phyloP scores from a whole-genome alignment of 805 yeast genomes.

The Wickerhamomyces kurtzmanii region DNA sequence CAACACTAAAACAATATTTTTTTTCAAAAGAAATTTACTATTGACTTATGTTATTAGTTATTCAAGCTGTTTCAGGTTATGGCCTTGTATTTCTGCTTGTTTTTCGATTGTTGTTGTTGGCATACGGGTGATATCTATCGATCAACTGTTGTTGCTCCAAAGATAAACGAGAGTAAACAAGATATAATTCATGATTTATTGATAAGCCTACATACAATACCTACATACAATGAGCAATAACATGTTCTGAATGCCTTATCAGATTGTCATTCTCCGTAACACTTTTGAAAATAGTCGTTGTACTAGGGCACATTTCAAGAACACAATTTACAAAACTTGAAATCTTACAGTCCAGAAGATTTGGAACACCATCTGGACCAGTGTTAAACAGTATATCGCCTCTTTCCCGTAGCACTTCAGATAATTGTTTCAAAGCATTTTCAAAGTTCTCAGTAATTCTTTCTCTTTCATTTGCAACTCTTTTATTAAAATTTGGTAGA shows the following conservation, averaged over 20 bases:
- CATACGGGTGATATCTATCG: not conserved
- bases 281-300: slow-evolving; percentile 3
- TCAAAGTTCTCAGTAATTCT: slow-evolving; percentile 13
- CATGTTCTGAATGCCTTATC: slow-evolving; percentile 8
- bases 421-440: slow-evolving; percentile 15
- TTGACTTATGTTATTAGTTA: too few species aligned
- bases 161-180: not conserved
- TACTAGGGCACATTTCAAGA: slow-evolving; percentile 9
- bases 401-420: slow-evolving; percentile 9
- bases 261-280: slow-evolving; percentile 6
- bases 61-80: too few species aligned
- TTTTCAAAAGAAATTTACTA: too few species aligned
- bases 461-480: slow-evolving; percentile 7
- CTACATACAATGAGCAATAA: slow-evolving; percentile 4
- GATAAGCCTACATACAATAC: not conserved
- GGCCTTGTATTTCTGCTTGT: slow-evolving; percentile 11
- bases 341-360: slow-evolving; percentile 20
- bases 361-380: slow-evolving; percentile 10
- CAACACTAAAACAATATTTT: too few species aligned
- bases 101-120: slow-evolving; percentile 6
- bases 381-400: slow-evolving; percentile 8
- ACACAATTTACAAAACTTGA: slow-evolving; percentile 21
- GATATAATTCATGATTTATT: not conserved
- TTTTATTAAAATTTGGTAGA: slow-evolving; percentile 5
- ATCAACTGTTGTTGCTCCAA: not conserved